Conservation (phyloP, 1,284 basidiomycete genomes). For the Sanguinoderma infundibulare region DNA sequence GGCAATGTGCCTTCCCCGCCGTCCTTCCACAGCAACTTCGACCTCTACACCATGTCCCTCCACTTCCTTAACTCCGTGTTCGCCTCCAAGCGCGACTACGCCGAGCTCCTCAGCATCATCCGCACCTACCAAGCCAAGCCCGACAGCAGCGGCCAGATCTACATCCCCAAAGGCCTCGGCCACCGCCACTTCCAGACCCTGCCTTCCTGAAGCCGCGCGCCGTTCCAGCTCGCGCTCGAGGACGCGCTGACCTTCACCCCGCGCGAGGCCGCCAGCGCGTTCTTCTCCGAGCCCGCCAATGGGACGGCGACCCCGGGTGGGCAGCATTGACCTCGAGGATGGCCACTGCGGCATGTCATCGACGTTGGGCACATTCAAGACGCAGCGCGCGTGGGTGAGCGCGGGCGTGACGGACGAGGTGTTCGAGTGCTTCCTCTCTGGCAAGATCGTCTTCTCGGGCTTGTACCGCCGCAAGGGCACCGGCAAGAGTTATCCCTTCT, state of each 20-base stretch:
- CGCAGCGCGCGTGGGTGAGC: not conserved
- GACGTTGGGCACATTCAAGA: not conserved
- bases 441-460: no score
- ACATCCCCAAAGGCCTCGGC: not conserved
- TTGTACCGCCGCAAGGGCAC: no score
- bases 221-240: not conserved
- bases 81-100: not conserved
- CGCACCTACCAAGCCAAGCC: not conserved
- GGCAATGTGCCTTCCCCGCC: no score
- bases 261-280: not conserved
- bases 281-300: not conserved
- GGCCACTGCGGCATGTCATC: not conserved
- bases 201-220: not conserved
- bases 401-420: no score
- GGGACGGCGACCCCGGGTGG: not conserved
- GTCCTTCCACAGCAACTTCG: slow-evolving; percentile 46
- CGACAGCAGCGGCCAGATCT: not conserved
- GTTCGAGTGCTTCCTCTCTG: no score
- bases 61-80: not conserved
- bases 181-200: not conserved
- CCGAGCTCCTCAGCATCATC: not conserved
- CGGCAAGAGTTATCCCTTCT: no score
- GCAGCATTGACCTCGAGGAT: not conserved
- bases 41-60: not conserved
- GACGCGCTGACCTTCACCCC: not conserved